Base-by-base conservation (phyloP, 2,329 filamentous ascomycete species). In the Fonsecaea monophora region DNA sequence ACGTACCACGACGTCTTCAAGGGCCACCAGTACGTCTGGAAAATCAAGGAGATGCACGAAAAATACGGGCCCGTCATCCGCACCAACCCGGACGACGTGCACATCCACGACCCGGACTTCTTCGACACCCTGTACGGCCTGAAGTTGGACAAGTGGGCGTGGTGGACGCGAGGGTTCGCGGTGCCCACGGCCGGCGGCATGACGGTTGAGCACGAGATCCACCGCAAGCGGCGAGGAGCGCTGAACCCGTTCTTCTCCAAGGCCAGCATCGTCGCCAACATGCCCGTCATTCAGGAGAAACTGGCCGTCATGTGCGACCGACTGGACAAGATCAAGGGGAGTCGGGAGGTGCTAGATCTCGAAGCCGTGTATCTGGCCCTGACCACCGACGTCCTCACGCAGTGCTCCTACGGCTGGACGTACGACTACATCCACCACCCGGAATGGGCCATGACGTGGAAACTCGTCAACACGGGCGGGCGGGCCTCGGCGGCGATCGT, bases 191-290 rank as follows among this genome's bases (percentile, higher is more conserved):
- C 67, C 15, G 64, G 63, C 7, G 64, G 64, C 12, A 66, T 66
- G 4, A 83, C 80, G 0, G 72, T 78, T n/a, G 70, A 74, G 7
- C 78, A 81, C 64, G 75, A 80, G 25, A 71, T 77, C 6, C 82
- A 84, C 67, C 78, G 79, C 1, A 72, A 76, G 18, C 78, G 82
- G 2, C 78, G 82, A 13, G 75, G 68, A 3, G 74, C 79, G 1
- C 66, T 84, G 56, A 81, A 77, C 62, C 76, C 74, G 0, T 83
- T 81, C 73, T 84, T 83, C 69, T 82, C 81, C 1, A 77, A 75
- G 40, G 73, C 74, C 10, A 77, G 78, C 7, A 76, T 83, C 21
- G 66, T 72, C 5, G 70, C 70, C 1, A 71, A 82, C 2, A 75
- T 79, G 70, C 79, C 69, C 67, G 76, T 77, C 55, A 77, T 83